Conservation (phyloP, 23 red algal species). For the Cyanidium caldarium region DNA sequence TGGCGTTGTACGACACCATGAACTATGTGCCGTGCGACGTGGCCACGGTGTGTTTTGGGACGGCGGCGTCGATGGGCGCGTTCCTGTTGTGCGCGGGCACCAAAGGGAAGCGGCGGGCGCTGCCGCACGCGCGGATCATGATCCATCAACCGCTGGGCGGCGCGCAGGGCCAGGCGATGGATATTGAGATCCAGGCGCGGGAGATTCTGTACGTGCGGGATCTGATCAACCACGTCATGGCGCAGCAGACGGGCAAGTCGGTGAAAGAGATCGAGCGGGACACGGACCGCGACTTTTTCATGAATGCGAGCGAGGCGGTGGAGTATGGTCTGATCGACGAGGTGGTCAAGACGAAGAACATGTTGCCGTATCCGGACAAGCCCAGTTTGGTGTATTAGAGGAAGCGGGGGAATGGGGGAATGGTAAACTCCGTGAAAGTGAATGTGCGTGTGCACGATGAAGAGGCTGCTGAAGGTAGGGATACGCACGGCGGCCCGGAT, state of each 20-base stretch:
- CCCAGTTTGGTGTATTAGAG: constrained; percentile 1
- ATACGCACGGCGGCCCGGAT: too few species aligned
- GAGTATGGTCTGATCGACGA: constrained; percentile 87
- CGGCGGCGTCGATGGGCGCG: constrained; percentile 88
- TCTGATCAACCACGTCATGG: constrained; percentile 58
- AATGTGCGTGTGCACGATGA: too few species aligned
- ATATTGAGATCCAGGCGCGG: constrained; percentile 89
- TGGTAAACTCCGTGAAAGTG: too few species aligned
- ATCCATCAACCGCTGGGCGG: constrained; percentile 92
- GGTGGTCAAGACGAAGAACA: constrained; percentile 56
- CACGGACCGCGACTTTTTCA: constrained; percentile 93
- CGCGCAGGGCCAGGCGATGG: constrained; percentile 86
- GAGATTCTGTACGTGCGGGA: constrained; percentile 81
- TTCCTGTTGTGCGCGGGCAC: constrained; percentile 75
- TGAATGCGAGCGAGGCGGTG: constrained; percentile 75
- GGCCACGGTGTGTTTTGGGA: constrained; percentile 74
- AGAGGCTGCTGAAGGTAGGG: too few species aligned
- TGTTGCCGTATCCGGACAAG: constrained; percentile 13
- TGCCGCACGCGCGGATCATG: constrained; percentile 95
- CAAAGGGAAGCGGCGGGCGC: constrained; percentile 51
- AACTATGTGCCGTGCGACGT: constrained; percentile 65
- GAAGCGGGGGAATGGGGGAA: too few species aligned
- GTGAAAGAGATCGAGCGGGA: constrained; percentile 54
- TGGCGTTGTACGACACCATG: constrained; percentile 98
- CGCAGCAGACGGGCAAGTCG: constrained; percentile 39